Base-by-base conservation (phyloP, 352 stramenopile species). In the Phytophthora litchii region DNA sequence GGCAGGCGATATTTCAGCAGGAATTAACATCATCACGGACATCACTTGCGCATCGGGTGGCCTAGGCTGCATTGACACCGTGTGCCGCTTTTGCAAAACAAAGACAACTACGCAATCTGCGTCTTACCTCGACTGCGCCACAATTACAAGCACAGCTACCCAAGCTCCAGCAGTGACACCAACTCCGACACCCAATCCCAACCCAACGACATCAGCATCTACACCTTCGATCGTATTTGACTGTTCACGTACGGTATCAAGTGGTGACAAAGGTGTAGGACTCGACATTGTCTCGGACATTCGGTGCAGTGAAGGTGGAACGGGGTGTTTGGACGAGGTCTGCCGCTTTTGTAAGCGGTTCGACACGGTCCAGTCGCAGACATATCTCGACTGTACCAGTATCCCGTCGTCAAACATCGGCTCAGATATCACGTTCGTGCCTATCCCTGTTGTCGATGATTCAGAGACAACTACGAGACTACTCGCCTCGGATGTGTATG, bases 211-310 rank as follows among this genome's bases (percentile, higher is more conserved):
- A 35, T 31, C 48, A 4, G 12, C 19, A 32, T 54, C 20, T 17
- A 76, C 57, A 34, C 53, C 57, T 47, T 48, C 51, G 3, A 59
- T 70, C 35, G 21, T 51, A 3, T 66, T 70, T 20, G 17, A 46
- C 7, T 63, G 70, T 27, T 53, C 21, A 12, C 57, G 59, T 11
- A 56, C 60, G n/a, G 46, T 71, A 10, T 71, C 68, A 3, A 60
- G 55, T 23, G 68, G 72, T 6, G 68, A 73, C 25, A 62, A 70
- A 34, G 49, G 41, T 17, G 73, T 70, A 12, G 76, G 76, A 11
- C 57, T 85, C 12, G 53, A 76, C 9, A 54, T 77, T 50, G 60
- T 78, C 6, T 75, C 54, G 1, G 72, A 84, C 55, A 69, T 64
- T 54, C 60, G 48, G 7, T 83, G 74, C 47, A 70, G 44, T 12